A percentile compares a stretch with the other conserved stretches of the same genome.
phyloP scores from a whole-genome alignment of 164 flowering plant genomes.

The Brasenia schreberi region DNA sequence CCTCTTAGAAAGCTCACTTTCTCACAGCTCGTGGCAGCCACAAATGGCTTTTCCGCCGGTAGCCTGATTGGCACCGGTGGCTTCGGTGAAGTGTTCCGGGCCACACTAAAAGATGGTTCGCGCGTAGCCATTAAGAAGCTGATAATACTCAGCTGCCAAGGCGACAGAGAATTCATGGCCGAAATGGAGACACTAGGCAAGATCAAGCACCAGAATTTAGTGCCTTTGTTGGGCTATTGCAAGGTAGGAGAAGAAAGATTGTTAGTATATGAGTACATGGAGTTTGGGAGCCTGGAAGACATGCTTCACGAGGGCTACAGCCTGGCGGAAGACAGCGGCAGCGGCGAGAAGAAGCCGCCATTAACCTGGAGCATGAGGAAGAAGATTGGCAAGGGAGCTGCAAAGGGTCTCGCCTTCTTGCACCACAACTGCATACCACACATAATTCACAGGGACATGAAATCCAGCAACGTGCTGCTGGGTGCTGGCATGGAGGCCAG shows the following conservation, averaged over 20 bases:
- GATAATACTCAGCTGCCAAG: conserved; percentile 46
- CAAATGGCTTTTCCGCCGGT: conserved; percentile 62
- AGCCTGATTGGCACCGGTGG: conserved; percentile 63
- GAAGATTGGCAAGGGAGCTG: conserved; percentile 57
- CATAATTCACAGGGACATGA: conserved; percentile 69
- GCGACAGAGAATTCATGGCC: conserved; percentile 70
- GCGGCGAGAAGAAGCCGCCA: conserved; percentile 1
- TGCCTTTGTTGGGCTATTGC: conserved; percentile 61
- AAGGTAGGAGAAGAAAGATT: conserved; percentile 66
- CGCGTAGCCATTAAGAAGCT: conserved; percentile 64
- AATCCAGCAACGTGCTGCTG: conserved; percentile 59
- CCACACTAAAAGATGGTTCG: conserved; percentile 58
- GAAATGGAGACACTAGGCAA: conserved; percentile 76
- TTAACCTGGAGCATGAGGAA: conserved; percentile 72
- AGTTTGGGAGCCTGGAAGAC: conserved; percentile 58
- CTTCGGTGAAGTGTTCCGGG: conserved; percentile 63
- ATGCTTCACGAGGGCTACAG: conserved; percentile 36
- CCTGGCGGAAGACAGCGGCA: background rate
- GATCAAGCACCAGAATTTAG: conserved; percentile 56
- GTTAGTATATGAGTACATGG: conserved; percentile 65
- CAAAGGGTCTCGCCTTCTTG: conserved; percentile 53
- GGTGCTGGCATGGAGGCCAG: conserved; percentile 57
- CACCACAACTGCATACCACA: conserved; percentile 75
- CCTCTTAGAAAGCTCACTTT: conserved; percentile 52
- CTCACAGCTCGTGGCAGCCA: conserved; percentile 58